Evolutionary conservation across 2,329 filamentous ascomycete genomes (phyloP), one percentile per base, ranked within the genome.

Genomic region (Raffaelea arxii): DNA sequence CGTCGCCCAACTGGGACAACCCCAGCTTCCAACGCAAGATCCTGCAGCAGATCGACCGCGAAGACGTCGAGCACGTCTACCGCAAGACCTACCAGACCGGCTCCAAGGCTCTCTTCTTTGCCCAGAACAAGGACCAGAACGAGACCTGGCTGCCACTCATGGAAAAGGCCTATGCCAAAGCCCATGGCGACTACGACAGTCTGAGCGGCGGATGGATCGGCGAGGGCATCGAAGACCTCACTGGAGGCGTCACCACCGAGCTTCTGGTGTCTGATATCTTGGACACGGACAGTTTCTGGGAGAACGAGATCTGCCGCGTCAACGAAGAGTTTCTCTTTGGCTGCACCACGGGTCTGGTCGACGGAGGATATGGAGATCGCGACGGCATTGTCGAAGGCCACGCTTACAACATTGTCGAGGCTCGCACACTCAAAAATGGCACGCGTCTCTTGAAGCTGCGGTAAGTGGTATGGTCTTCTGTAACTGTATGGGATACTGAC

Each of bases 141-240:
- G 84, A 90, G 61, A 90, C 84, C 0, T 90, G 85, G 85, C 69
- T 90, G 25, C 84, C 85, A 1, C 68, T 90, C 21, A 72, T 90
- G 1, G 85, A 90, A 56, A 90, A 90, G 61, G 84, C 83, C 2
- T 89, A 86, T 55, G 85, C 85, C 18, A 90, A 90, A 59, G 83
- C 84, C 0, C 85, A 90, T 51, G 85, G 84, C 4, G 86, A 92
- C 58, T 94, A 84, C 54, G 77, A 73, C 18, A 75, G 82, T 2
- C 85, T 94, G 27, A 75, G 84, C 36, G 84, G 85, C 6, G 86
- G 86, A 0, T 87, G 81, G 58, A 68, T 68, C 11, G 70, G 77
- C 18, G 77, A 80, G 55, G 77, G 70, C 6, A 67, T 80, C 18
- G 77, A 80, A 47, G 72, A 83, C 57, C 65, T 80, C 4, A 78